Conservation (phyloP, 1,284 basidiomycete genomes). For the Ustilago shanxiensis region DNA sequence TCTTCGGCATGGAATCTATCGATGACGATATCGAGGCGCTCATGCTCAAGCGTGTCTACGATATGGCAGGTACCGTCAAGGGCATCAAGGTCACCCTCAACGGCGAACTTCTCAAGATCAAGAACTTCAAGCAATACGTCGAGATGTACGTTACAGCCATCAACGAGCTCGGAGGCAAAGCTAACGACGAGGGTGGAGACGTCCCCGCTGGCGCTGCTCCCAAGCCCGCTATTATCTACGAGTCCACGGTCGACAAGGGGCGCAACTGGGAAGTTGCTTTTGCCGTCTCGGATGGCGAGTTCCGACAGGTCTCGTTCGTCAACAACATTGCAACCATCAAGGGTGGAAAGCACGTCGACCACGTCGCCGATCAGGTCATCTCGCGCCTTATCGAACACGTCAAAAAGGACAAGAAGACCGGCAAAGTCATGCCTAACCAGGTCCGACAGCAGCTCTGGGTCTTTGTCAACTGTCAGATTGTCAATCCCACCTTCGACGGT, state of each 20-base stretch:
- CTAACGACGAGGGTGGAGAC: slow-evolving; percentile 62
- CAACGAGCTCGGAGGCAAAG: slow-evolving; percentile 69
- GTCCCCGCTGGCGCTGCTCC: slow-evolving; percentile 76
- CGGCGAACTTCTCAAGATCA: slow-evolving; percentile 90
- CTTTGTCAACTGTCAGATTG: slow-evolving; percentile 95
- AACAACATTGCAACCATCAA: slow-evolving; percentile 98
- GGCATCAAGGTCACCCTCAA: slow-evolving; percentile 95
- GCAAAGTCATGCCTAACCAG: slow-evolving; percentile 89
- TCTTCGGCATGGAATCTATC: slow-evolving; percentile 92
- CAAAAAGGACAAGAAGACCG: slow-evolving; percentile 89
- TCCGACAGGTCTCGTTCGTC: slow-evolving; percentile 90
- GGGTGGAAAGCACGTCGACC: slow-evolving; percentile 92
- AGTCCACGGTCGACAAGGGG: slow-evolving; percentile 76
- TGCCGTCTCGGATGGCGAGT: slow-evolving; percentile 86
- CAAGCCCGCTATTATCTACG: slow-evolving; percentile 87
- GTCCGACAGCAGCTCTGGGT: slow-evolving; percentile 99
- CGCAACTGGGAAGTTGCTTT: slow-evolving; percentile 95
- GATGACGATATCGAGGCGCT: slow-evolving; percentile 92
- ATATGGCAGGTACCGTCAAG: slow-evolving; percentile 94
- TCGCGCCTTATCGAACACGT: slow-evolving; percentile 81
- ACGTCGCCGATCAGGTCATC: slow-evolving; percentile 89
- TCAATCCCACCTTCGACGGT: slow-evolving; percentile 99
- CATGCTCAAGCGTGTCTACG: slow-evolving; percentile 94
- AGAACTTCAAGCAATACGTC: slow-evolving; percentile 97
- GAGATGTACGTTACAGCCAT: slow-evolving; percentile 81